Conservation (phyloP, 192 early-diverging fungal species). For the Umbelopsis sp. region DNA sequence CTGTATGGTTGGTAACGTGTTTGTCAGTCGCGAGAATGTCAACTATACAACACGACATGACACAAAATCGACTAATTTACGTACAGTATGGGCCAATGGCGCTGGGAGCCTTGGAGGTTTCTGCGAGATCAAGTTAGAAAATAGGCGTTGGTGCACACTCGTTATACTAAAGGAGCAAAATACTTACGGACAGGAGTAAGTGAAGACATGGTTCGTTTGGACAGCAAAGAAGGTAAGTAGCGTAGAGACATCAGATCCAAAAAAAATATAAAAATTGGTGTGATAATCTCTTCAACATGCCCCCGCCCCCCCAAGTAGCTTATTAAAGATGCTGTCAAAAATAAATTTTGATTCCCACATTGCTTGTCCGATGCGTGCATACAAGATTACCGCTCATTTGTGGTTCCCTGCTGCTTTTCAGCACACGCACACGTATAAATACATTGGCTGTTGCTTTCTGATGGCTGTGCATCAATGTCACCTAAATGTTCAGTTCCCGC, state of each 20-base stretch:
- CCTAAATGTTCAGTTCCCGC: too few relatives aligned
- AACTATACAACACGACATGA: too few relatives aligned
- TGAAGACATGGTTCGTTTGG: slow-evolving; percentile 35
- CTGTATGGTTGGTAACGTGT: too few relatives aligned
- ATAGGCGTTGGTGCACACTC: too few relatives aligned
- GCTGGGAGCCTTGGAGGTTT: slow-evolving; percentile 64
- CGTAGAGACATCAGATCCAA: slow-evolving; percentile 17
- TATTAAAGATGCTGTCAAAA: slow-evolving; percentile 5
- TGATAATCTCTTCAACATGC: neutral
- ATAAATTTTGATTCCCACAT: neutral
- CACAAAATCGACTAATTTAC: neutral
- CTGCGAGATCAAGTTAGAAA: slow-evolving; percentile 42
- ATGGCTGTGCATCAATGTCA: too few relatives aligned
- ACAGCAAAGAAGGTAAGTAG: neutral
- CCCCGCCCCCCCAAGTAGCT: too few relatives aligned
- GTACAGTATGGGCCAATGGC: slow-evolving; percentile 82
- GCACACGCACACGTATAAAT: too few relatives aligned
- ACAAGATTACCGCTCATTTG: too few relatives aligned
- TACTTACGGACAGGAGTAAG: slow-evolving; percentile 42
- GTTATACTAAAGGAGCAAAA: slow-evolving; percentile 24
- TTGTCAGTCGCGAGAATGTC: too few relatives aligned
- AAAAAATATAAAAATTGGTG: neutral
- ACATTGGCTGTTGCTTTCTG: too few relatives aligned
- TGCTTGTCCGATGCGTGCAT: too few relatives aligned
- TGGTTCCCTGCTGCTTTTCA: too few relatives aligned